phyloP scores from a whole-genome alignment of 805 yeast species.

The Hanseniaspora guilliermondii region DNA sequence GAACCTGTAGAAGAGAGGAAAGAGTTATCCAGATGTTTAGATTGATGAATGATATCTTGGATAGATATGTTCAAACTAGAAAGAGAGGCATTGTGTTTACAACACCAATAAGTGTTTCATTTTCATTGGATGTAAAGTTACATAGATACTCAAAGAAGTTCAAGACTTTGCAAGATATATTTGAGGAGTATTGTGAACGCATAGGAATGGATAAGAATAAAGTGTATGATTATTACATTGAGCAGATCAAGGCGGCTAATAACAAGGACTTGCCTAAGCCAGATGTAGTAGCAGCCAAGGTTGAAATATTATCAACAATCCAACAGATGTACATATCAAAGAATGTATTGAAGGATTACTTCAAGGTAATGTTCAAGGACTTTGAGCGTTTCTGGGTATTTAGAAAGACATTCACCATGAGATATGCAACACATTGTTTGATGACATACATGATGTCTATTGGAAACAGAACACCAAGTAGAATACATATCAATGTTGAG shows the following conservation, averaged over 20 bases:
- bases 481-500: slow-evolving; percentile 65
- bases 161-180: slow-evolving; percentile 64
- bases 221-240: slow-evolving; percentile 74
- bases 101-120: slow-evolving; percentile 81
- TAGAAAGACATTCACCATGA: slow-evolving; percentile 87
- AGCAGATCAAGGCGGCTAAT: slow-evolving; percentile 79
- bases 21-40: slow-evolving; percentile 84
- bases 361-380: slow-evolving; percentile 51
- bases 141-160: slow-evolving; percentile 70
- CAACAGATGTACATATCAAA: slow-evolving; percentile 80
- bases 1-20: slow-evolving; percentile 95
- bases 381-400: slow-evolving; percentile 96
- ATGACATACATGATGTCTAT: slow-evolving; percentile 91
- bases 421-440: slow-evolving; percentile 84
- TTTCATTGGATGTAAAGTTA: slow-evolving; percentile 87
- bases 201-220: slow-evolving; percentile 71
- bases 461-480: slow-evolving; percentile 85
- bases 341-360: slow-evolving; percentile 68
- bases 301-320: slow-evolving; percentile 82
- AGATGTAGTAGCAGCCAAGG: slow-evolving; percentile 73
- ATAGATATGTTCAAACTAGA: slow-evolving; percentile 75
- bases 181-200: slow-evolving; percentile 72
- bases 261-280: slow-evolving; percentile 92
- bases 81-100: slow-evolving; percentile 75
- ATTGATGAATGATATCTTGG: slow-evolving; percentile 68